phyloP scores from a whole-genome alignment of 1,284 basidiomycete species.

The Ganoderma lingzhi region DNA sequence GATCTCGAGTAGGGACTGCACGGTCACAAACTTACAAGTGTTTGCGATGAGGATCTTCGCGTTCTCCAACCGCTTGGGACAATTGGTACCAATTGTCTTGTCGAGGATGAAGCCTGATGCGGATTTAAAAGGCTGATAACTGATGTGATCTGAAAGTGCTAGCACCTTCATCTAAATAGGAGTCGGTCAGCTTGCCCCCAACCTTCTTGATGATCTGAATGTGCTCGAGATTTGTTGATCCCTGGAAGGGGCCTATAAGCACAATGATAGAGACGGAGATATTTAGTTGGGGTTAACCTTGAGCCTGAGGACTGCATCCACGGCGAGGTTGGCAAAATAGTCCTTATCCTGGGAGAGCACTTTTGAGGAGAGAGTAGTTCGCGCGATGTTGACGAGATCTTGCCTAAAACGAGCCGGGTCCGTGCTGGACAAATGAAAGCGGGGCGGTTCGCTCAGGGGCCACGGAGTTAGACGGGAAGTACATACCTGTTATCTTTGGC shows the following conservation, averaged over 20 bases:
- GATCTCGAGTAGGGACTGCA: neutral
- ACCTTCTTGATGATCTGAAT: constrained; percentile 99
- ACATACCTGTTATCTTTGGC: constrained; percentile 89
- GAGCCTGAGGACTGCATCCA: constrained; percentile 94
- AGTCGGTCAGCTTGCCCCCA: constrained; percentile 98
- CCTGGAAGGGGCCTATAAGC: constrained; percentile 51
- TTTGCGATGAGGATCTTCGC: constrained; percentile 98
- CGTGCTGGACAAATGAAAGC: constrained; percentile 51
- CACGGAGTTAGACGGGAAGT: constrained; percentile 2
- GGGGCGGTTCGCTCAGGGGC: too few relatives aligned
- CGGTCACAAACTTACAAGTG: constrained; percentile 71
- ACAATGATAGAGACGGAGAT: neutral
- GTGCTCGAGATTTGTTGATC: constrained; percentile 96
- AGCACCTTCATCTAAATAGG: constrained; percentile 95
- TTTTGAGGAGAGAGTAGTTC: constrained; percentile 96
- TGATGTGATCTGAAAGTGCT: neutral
- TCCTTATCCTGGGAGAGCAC: constrained; percentile 98
- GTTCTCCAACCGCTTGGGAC: constrained; percentile 94
- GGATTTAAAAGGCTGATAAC: neutral
- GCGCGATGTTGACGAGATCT: constrained; percentile 96
- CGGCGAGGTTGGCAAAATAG: constrained; percentile 98
- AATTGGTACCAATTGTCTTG: constrained; percentile 95
- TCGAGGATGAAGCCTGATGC: constrained; percentile 94
- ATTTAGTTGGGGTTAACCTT: constrained; percentile 64
- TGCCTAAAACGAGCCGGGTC: constrained; percentile 83